phyloP scores from a whole-genome alignment of 257 asterid genomes.

The Apocynum venetum region DNA sequence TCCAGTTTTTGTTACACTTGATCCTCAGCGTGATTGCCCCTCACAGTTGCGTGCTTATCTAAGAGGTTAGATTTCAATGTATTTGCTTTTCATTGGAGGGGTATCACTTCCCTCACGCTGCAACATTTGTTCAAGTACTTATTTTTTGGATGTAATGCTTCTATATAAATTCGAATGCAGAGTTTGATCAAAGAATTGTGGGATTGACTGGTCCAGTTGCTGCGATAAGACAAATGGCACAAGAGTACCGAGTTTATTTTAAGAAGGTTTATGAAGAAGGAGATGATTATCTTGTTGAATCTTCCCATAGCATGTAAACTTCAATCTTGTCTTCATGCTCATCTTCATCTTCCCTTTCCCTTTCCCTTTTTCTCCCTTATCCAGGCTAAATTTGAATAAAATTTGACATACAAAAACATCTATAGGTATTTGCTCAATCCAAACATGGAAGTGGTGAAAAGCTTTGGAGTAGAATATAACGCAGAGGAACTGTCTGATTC shows the following conservation, averaged over 20 bases:
- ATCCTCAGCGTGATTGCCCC: conserved; percentile 94
- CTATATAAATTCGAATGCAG: conserved; percentile 30
- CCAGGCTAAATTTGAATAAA: neutral
- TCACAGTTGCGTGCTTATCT: conserved; percentile 81
- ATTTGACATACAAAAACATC: neutral
- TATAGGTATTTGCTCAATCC: conserved; percentile 85
- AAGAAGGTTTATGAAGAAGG: conserved; percentile 81
- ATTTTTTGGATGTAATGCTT: neutral
- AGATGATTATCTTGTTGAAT: conserved; percentile 81
- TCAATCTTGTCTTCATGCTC: conserved; percentile 5
- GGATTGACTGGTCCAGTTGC: conserved; percentile 83
- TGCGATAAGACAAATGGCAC: conserved; percentile 90
- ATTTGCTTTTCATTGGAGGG: neutral
- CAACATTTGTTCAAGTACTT: neutral
- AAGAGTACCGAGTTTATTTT: conserved; percentile 83
- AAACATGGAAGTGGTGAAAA: conserved; percentile 69
- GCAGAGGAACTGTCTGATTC: conserved; percentile 64
- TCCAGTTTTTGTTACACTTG: conserved; percentile 90
- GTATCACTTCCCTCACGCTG: neutral
- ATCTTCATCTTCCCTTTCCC: neutral
- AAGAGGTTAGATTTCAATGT: conserved; percentile 43
- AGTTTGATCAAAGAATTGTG: conserved; percentile 65
- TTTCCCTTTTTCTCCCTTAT: neutral
- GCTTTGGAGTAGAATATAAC: conserved; percentile 73
- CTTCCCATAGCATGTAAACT: conserved; percentile 82